Evolutionary conservation across 768 basidiomycete genomes (phyloP).

Genomic region (Neoboletus magnificus): DNA sequence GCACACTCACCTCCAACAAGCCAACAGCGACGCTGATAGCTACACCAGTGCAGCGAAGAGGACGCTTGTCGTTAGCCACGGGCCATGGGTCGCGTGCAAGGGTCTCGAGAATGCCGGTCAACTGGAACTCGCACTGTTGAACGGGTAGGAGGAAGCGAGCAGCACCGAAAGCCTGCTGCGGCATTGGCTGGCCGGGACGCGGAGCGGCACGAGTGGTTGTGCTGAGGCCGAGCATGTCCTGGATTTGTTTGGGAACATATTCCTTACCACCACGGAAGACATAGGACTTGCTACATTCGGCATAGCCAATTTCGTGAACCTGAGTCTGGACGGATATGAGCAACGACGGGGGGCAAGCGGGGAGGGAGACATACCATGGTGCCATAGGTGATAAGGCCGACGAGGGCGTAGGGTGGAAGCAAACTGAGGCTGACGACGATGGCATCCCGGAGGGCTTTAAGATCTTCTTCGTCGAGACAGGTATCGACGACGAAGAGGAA

Average conservation of each 20-base stretch:
- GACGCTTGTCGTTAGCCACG: conserved; percentile 90
- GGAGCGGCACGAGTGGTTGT: conserved; percentile 79
- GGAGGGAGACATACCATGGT: conserved; percentile 72
- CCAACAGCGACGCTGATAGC: conserved; percentile 93
- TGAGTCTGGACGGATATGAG: conserved; percentile 61
- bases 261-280: conserved; percentile 99
- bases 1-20: conserved; percentile 66
- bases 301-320: conserved; percentile 97
- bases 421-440: conserved; percentile 90
- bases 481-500: conserved; percentile 98
- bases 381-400: conserved; percentile 93
- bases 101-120: conserved; percentile 88
- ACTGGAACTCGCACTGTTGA: conserved; percentile 91
- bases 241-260: conserved; percentile 92
- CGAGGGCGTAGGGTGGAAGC: conserved; percentile 90
- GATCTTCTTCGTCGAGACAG: conserved; percentile 91
- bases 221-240: conserved; percentile 90
- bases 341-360: neutral
- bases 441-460: conserved; percentile 94
- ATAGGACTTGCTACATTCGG: conserved; percentile 95
- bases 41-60: conserved; percentile 92
- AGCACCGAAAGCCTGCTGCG: conserved; percentile 77
- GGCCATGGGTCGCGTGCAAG: conserved; percentile 95
- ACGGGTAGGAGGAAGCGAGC: conserved; percentile 90
- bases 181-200: conserved; percentile 80